These are phyloP conservation scores for Meyerozyma athensensis DNA, from an alignment of 1,139 yeast species.

Conservation along the genomic window DNA sequence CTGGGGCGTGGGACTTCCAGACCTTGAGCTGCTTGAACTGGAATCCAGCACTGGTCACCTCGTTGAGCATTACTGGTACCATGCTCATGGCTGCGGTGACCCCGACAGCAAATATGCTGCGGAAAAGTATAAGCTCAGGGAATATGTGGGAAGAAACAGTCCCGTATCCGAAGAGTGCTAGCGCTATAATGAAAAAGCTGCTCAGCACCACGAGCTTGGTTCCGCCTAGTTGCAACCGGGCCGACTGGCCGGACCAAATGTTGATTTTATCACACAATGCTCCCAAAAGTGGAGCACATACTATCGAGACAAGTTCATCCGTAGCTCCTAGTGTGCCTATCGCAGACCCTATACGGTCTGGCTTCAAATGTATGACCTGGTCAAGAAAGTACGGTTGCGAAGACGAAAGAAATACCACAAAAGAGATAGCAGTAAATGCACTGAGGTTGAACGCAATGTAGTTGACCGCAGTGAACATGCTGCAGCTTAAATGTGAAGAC, in stretches of 20 bases:
- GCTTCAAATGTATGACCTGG: slow-evolving; percentile 44
- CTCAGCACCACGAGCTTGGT: slow-evolving; percentile 46
- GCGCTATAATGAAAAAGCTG: slow-evolving; percentile 46
- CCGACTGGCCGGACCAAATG: slow-evolving; percentile 6
- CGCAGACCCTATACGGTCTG: slow-evolving; percentile 46
- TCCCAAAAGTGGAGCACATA: slow-evolving; percentile 61
- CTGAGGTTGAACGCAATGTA: slow-evolving; percentile 20
- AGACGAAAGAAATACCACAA: slow-evolving; percentile 62
- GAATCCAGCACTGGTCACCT: slow-evolving; percentile 45
- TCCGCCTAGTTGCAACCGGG: slow-evolving; percentile 30
- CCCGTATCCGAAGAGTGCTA: slow-evolving; percentile 49
- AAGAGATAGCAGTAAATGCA: slow-evolving; percentile 51
- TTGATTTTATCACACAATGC: slow-evolving; percentile 53
- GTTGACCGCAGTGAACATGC: slow-evolving; percentile 8
- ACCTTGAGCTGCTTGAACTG: slow-evolving; percentile 16
- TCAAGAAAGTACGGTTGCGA: slow-evolving; percentile 65
- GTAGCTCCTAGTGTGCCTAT: slow-evolving; percentile 60
- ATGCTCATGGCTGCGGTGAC: slow-evolving; percentile 48
- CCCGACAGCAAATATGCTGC: slow-evolving; percentile 60
- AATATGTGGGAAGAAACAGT: slow-evolving; percentile 18
- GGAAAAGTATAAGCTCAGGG: slow-evolving; percentile 47
- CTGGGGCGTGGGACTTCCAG: slow-evolving; percentile 16
- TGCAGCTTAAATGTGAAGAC: neutral
- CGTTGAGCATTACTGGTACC: slow-evolving; percentile 49
- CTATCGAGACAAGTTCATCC: slow-evolving; percentile 56